Percentiles rank a stretch among this genome's conserved stretches.
Evolutionary conservation across 805 yeast genomes (phyloP).

Genomic region (Ogataea pini): DNA sequence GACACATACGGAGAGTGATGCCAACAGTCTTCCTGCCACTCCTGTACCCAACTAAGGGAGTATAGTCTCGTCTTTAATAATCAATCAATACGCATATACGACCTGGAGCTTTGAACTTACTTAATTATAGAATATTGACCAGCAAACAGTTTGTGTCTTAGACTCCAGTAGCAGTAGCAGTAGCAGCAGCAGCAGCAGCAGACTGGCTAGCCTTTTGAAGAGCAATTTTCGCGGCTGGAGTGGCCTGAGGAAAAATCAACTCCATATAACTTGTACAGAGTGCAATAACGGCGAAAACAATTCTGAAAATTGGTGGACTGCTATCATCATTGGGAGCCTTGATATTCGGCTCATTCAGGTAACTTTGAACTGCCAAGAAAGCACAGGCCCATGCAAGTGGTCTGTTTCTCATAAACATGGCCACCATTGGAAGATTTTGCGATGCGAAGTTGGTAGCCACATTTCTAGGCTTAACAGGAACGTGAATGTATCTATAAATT

Average conservation of each 20-base stretch:
- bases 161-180: slow-evolving; percentile 8
- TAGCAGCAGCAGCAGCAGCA: slow-evolving; percentile 14
- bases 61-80: too few species aligned
- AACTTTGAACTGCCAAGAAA: slow-evolving; percentile 53
- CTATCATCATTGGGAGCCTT: slow-evolving; percentile 33
- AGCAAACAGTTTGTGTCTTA: slow-evolving; percentile 1
- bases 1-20: background rate
- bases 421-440: slow-evolving; percentile 61
- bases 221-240: slow-evolving; percentile 34
- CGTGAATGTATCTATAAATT: slow-evolving; percentile 43
- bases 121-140: slow-evolving; percentile 1
- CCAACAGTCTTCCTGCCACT: slow-evolving; percentile 4
- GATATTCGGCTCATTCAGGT: slow-evolving; percentile 40
- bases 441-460: slow-evolving; percentile 49
- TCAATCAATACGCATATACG: too few species aligned
- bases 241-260: slow-evolving; percentile 46
- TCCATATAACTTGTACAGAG: slow-evolving; percentile 53
- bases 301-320: slow-evolving; percentile 49
- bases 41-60: slow-evolving; percentile 3
- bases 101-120: too few species aligned
- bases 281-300: slow-evolving; percentile 49
- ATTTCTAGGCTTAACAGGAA: slow-evolving; percentile 46
- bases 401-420: slow-evolving; percentile 61
- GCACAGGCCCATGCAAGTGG: slow-evolving; percentile 56
- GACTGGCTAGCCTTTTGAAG: slow-evolving; percentile 14